Percentiles rank a stretch among this genome's conserved stretches.
phyloP scores from a whole-genome alignment of 257 asterid genomes.

The Solanum ossicruentum region DNA sequence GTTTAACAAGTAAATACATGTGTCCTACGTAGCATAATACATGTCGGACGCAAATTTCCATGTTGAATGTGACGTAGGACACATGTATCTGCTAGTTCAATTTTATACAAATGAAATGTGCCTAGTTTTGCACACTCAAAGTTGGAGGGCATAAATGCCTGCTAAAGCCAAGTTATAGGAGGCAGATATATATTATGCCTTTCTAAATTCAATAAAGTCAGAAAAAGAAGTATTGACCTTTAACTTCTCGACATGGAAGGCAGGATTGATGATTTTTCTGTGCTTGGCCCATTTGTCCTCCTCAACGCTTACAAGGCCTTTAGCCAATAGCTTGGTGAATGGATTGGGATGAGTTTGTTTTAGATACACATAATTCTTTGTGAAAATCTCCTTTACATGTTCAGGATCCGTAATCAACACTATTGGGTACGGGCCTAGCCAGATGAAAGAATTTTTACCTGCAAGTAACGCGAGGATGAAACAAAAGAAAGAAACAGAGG shows the following conservation, averaged over 20 bases:
- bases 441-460: constrained; percentile 31
- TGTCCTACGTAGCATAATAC: no score
- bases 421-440: constrained; percentile 50
- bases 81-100: no score
- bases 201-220: neutral
- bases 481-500: neutral
- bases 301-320: constrained; percentile 27
- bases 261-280: constrained; percentile 25
- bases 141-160: no score
- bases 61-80: no score
- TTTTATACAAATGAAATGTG: no score
- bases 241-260: neutral
- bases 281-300: constrained; percentile 49
- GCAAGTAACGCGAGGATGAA: neutral
- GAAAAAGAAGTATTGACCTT: neutral
- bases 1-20: no score
- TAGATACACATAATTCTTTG: constrained; percentile 10
- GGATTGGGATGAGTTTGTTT: constrained; percentile 31
- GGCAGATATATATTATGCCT: no score
- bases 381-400: constrained; percentile 30
- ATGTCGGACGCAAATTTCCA: no score
- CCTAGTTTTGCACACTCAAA: no score
- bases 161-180: no score
- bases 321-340: constrained; percentile 9
- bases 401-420: constrained; percentile 27